Percentiles rank a stretch among this genome's conserved stretches.
These are phyloP conservation scores for Bipolaris gigantea DNA, from an alignment of 2,329 filamentous ascomycete genomes.

Conservation along the genomic window DNA sequence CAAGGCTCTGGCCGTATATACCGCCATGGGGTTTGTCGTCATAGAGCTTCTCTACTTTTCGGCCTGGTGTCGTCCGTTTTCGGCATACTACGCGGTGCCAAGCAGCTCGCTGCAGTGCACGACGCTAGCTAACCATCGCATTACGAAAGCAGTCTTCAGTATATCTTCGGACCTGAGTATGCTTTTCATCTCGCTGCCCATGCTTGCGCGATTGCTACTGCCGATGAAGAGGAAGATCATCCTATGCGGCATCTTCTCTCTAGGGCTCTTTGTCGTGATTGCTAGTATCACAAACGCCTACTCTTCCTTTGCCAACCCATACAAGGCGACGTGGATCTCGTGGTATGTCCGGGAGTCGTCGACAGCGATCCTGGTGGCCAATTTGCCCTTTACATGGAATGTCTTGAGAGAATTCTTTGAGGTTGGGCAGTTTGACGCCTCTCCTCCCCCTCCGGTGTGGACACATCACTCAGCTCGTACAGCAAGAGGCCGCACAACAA, in stretches of 20 bases:
- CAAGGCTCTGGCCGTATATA: conserved; percentile 52
- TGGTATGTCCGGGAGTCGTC: conserved; percentile 40
- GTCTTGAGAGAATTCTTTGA: conserved; percentile 54
- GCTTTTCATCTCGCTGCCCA: conserved; percentile 50
- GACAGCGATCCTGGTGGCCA: conserved; percentile 50
- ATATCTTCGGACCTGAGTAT: conserved; percentile 52
- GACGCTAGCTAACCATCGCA: conserved; percentile 42
- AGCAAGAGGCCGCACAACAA: conserved; percentile 26
- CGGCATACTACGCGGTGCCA: conserved; percentile 57
- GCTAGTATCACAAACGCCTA: conserved; percentile 55
- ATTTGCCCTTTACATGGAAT: conserved; percentile 56
- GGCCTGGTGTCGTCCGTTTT: conserved; percentile 58
- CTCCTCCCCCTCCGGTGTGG: conserved; percentile 30
- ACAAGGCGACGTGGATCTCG: conserved; percentile 32
- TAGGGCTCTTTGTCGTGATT: conserved; percentile 56
- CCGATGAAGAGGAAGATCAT: conserved; percentile 56
- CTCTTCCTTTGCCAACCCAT: conserved; percentile 38
- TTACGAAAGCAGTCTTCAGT: conserved; percentile 48
- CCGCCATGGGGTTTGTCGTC: conserved; percentile 51
- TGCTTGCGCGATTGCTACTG: conserved; percentile 49
- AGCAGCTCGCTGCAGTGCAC: conserved; percentile 41
- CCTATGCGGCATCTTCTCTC: conserved; percentile 58
- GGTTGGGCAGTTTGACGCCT: conserved; percentile 37
- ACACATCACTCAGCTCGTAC: conserved; percentile 37
- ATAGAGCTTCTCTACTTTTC: conserved; percentile 56